Evolutionary conservation across 108 stramenopile species (phyloP).

Genomic region (Cyclotella sp.): DNA sequence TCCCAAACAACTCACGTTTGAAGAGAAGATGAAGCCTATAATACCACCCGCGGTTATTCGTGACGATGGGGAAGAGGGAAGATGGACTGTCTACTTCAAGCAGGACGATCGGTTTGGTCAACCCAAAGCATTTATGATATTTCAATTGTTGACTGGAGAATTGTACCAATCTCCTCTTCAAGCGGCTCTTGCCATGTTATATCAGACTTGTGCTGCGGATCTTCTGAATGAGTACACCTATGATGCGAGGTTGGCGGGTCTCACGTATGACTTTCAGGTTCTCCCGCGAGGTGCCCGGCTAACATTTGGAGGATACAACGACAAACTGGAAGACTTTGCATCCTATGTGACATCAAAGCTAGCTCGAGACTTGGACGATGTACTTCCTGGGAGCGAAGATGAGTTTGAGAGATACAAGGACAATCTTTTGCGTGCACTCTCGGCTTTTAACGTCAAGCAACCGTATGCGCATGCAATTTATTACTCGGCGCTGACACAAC

Average conservation of each 20-base stretch:
- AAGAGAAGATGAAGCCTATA: constrained; percentile 72
- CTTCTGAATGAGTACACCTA: constrained; percentile 78
- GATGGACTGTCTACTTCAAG: constrained; percentile 87
- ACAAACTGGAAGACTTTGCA: constrained; percentile 76
- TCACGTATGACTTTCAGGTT: constrained; percentile 77
- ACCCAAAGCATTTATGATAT: constrained; percentile 83
- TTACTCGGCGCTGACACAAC: constrained; percentile 58
- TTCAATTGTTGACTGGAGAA: constrained; percentile 73
- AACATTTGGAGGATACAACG: constrained; percentile 91
- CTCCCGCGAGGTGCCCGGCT: constrained; percentile 77
- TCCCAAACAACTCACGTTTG: constrained; percentile 57
- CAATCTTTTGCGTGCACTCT: constrained; percentile 57
- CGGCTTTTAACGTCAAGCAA: constrained; percentile 79
- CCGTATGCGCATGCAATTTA: constrained; percentile 82
- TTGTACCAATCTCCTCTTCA: constrained; percentile 63
- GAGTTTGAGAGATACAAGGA: constrained; percentile 90
- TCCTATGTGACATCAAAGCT: constrained; percentile 69
- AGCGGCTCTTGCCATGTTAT: constrained; percentile 72
- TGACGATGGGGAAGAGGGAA: constrained; percentile 78
- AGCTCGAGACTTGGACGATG: constrained; percentile 58
- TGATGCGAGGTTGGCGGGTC: constrained; percentile 77
- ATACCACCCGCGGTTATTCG: constrained; percentile 74
- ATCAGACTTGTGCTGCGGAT: constrained; percentile 72
- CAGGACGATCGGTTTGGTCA: constrained; percentile 80
- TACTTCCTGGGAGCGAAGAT: constrained; percentile 67